phyloP scores from a whole-genome alignment of 2,329 filamentous ascomycete genomes.

The Colletotrichum viniferum region DNA sequence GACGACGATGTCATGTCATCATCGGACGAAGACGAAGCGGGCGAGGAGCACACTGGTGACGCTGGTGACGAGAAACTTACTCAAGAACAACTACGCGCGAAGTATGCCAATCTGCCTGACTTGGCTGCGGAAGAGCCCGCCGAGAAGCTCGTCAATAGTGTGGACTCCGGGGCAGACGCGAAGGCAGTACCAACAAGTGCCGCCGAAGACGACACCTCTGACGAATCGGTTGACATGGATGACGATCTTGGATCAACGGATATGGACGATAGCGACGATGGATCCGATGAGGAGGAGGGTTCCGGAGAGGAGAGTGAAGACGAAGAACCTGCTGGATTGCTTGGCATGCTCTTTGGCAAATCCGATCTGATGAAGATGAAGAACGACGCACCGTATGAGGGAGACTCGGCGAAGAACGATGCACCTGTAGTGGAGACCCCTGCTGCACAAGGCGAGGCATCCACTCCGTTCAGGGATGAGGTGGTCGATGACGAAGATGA shows the following conservation, averaged over 20 bases:
- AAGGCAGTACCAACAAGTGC: conserved; percentile 18
- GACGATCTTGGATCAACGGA: conserved; percentile 68
- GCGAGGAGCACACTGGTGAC: conserved; percentile 39
- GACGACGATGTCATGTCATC: conserved; percentile 60
- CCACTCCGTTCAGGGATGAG: conserved; percentile 22
- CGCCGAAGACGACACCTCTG: conserved; percentile 56
- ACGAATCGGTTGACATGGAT: conserved; percentile 73
- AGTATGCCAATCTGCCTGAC: conserved; percentile 70
- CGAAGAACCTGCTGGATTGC: conserved; percentile 49
- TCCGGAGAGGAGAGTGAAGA: conserved; percentile 35
- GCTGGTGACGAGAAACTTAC: conserved; percentile 68
- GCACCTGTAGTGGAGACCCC: neutral
- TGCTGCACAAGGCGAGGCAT: neutral
- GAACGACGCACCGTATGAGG: conserved; percentile 31
- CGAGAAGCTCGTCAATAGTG: conserved; percentile 22
- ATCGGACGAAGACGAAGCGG: conserved; percentile 66
- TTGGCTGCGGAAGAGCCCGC: conserved; percentile 33
- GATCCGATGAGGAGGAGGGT: conserved; percentile 45
- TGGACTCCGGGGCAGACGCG: conserved; percentile 1
- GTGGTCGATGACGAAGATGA: conserved; percentile 34
- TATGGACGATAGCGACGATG: conserved; percentile 48
- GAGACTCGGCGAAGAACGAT: conserved; percentile 27
- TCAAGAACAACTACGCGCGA: conserved; percentile 69
- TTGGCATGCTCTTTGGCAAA: conserved; percentile 65
- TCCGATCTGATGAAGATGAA: conserved; percentile 60